These are phyloP conservation scores for Nyssa sinensis DNA, from an alignment of 148 eudicot species.

Conservation along the genomic window DNA sequence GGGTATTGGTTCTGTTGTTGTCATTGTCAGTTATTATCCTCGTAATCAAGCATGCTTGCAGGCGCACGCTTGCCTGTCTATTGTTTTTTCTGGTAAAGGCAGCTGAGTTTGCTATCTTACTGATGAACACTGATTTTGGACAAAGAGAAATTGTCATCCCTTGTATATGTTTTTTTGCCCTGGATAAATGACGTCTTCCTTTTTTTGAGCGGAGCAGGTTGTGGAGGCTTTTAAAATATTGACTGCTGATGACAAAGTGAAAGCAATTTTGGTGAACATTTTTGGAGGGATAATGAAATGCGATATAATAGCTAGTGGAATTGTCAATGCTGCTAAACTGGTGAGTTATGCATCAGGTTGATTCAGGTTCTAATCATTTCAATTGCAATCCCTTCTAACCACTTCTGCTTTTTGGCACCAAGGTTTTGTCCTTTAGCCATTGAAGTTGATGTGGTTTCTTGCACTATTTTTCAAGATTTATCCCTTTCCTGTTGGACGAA, in stretches of 20 bases:
- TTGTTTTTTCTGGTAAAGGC: constrained; percentile 63
- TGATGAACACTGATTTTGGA: neutral
- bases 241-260: constrained; percentile 95
- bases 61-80: neutral
- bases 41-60: neutral
- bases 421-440: neutral
- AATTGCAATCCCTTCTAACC: neutral
- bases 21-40: neutral
- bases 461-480: neutral
- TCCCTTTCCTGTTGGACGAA: neutral
- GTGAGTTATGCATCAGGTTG: constrained; percentile 33
- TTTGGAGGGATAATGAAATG: constrained; percentile 99
- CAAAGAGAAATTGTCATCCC: neutral
- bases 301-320: constrained; percentile 97
- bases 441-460: neutral
- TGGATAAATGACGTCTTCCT: neutral
- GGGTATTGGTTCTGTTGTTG: constrained; percentile 9
- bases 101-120: constrained; percentile 52
- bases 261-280: constrained; percentile 91
- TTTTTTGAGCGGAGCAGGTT: constrained; percentile 27
- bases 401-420: neutral
- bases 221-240: constrained; percentile 94
- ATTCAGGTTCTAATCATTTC: neutral
- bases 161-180: neutral
- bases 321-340: constrained; percentile 95